phyloP scores from a whole-genome alignment of 495 filamentous ascomycete species.

The Aspergillus affinis region DNA sequence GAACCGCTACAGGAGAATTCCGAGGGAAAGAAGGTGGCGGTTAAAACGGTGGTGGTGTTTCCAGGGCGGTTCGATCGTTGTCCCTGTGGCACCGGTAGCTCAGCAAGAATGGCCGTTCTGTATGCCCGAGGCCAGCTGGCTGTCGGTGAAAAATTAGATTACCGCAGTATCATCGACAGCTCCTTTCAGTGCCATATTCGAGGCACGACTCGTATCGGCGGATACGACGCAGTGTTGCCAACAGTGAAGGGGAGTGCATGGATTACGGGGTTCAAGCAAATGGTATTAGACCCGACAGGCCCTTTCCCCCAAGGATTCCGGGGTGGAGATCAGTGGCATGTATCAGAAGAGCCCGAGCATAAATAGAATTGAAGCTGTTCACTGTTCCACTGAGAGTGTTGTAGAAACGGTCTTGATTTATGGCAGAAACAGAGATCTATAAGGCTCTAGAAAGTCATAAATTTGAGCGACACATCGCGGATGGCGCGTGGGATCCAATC shows the following conservation, averaged over 20 bases:
- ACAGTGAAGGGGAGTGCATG: slow-evolving; percentile 30
- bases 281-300: slow-evolving; percentile 24
- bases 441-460: too few species aligned
- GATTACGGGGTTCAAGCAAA: slow-evolving; percentile 23
- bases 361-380: too few species aligned
- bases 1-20: slow-evolving; percentile 9
- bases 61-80: slow-evolving; percentile 27
- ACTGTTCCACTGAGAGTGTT: too few species aligned
- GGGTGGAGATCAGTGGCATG: slow-evolving; percentile 29
- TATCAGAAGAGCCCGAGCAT: neutral
- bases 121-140: slow-evolving; percentile 21
- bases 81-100: slow-evolving; percentile 27
- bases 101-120: slow-evolving; percentile 26
- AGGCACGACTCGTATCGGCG: slow-evolving; percentile 14
- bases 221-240: slow-evolving; percentile 20
- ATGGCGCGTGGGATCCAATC: too few species aligned
- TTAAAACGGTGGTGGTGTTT: slow-evolving; percentile 23
- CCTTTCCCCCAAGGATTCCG: slow-evolving; percentile 27
- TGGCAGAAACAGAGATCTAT: too few species aligned
- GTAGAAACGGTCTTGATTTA: too few species aligned
- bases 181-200: slow-evolving; percentile 23
- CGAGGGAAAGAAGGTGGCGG: slow-evolving; percentile 7
- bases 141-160: slow-evolving; percentile 18
- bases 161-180: slow-evolving; percentile 27
- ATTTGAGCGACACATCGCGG: too few species aligned